Evolutionary conservation across 208 protist species (phyloP), one percentile per base, ranked within the genome.

Genomic region (Histomonas meleagridis): DNA sequence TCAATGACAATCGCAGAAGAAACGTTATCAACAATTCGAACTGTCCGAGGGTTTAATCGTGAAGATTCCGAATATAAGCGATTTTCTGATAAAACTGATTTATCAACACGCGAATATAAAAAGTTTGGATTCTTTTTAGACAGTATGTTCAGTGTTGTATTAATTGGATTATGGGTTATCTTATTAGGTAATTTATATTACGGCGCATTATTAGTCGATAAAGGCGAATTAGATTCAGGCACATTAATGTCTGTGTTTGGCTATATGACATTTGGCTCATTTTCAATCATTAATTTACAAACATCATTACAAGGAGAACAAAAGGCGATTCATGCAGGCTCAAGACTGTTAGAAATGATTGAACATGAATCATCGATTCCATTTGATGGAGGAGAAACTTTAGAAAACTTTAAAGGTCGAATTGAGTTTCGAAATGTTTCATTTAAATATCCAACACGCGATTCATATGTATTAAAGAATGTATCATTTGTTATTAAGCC

Each of bases 401-500:
- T 26, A 26, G 9, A 43, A 43, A 60, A 60, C 18, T 43, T 72
- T 2, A 10, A 72, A 72, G 76, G 76, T 9, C 10, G 43, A 28
- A 90, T 90, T 49, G 43, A 90, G 26, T 90, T 90, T 40, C 16
- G 28, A 35, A 90, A 90, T 55, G 76, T 57, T 16, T 49, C 76
- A 2, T 90, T 90, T 35, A 90, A 40, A 49, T 90, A 90, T 90
- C 46, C 76, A 10, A 90, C 76, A 35, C 1, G 76, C 12, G 14
- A 49, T 91, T 32, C 53, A 38, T 14, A 55, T n/a, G 72, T 92
- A 51, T 38, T 92, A 18, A 78, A 62, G 1, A 91, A 90, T 79
- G 60, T 93, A 51, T 92, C 78, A 35, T 92, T 94, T 40, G n/a
- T 46, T 9, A 65, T 94, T 65, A 5, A 48, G 21, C 81, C 93